Base-by-base conservation (phyloP, 2,329 filamentous ascomycete species). In the Cryphonectria carpinicola region DNA sequence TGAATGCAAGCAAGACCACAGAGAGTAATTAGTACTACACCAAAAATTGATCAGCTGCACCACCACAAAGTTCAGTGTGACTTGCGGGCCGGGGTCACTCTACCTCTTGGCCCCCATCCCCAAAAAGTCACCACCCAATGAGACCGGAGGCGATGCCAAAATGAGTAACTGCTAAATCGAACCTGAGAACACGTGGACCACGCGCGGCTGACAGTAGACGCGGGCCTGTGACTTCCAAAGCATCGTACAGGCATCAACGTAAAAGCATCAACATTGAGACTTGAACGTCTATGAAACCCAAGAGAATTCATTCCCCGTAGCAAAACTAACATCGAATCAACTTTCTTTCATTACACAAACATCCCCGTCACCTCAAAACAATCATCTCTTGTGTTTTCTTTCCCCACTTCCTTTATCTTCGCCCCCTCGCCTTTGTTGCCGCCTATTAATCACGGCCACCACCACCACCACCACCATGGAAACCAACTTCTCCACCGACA, bases 401-500 rank as follows among this genome's bases (percentile, higher is more conserved):
- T n/a, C 3, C 10, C 22, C 41, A 4, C 37, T 39, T 17, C 1
- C 41, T 43, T 43, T 5, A 17, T 6, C 41, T 17, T 43, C 41
- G 41, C 41, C 6, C 41, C 6, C 22, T 49, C 56, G 1, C 1
- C 13, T 60, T 35, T 10, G 25, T 13, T 19, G 17, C 43, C 28
- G 6, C n/a, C n/a, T 46, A 37, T 37, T 1, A 37, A 3, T 46
- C n/a, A 35, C 8, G 22, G 4, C 5, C 28, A 4, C 8, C 13
- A 28, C 14, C 10, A 8, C 8, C 13, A 28, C 14, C 10, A 8
- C 3, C 43, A 43, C 22, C 19, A 70, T 52, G 49, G 52, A 63
- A 54, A 61, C n/a, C 19, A 41, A 11, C 19, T 71, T 71, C 46
- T 58, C 64, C 28, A 39, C 65, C 28, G 46, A 13, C 61, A 37